A percentile compares a stretch with the other conserved stretches of the same genome.
phyloP scores from a whole-genome alignment of 305 asterid species.

The Withania somnifera region DNA sequence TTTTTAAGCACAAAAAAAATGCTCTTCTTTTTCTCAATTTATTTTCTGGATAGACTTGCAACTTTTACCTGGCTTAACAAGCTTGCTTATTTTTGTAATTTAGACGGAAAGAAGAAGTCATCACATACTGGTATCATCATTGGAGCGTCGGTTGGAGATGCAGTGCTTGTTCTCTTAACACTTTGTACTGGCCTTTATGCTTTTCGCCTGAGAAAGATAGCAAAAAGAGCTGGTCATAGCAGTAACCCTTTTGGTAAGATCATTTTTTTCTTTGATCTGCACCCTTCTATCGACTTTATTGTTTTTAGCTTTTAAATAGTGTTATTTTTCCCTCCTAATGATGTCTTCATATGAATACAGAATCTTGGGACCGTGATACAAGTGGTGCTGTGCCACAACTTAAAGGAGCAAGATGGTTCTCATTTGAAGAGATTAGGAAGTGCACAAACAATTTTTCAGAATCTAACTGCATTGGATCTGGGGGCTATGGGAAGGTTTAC shows the following conservation, averaged over 20 bases:
- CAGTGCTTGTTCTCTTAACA: slow-evolving; percentile 36
- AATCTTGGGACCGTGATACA: slow-evolving; percentile 59
- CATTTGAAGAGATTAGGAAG: slow-evolving; percentile 66
- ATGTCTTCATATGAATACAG: slow-evolving; percentile 29
- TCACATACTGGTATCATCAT: slow-evolving; percentile 42
- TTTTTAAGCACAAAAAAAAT: background rate
- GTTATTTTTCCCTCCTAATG: background rate
- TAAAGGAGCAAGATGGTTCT: slow-evolving; percentile 80
- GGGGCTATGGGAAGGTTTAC: slow-evolving; percentile 88
- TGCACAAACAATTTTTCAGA: slow-evolving; percentile 68
- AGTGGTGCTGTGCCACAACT: slow-evolving; percentile 83
- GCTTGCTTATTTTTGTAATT: background rate
- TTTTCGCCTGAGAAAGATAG: slow-evolving; percentile 38
- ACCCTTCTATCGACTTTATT: background rate
- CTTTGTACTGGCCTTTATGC: slow-evolving; percentile 51
- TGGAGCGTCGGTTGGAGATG: slow-evolving; percentile 53
- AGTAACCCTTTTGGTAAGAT: slow-evolving; percentile 71
- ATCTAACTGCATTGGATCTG: slow-evolving; percentile 64
- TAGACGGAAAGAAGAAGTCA: slow-evolving; percentile 22
- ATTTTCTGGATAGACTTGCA: background rate
- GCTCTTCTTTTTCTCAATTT: background rate
- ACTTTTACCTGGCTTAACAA: background rate
- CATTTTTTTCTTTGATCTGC: background rate
- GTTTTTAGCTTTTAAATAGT: background rate
- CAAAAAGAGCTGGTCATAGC: slow-evolving; percentile 31